Evolutionary conservation across 2,329 filamentous ascomycete species (phyloP).

Genomic region (Fusarium torreyae): DNA sequence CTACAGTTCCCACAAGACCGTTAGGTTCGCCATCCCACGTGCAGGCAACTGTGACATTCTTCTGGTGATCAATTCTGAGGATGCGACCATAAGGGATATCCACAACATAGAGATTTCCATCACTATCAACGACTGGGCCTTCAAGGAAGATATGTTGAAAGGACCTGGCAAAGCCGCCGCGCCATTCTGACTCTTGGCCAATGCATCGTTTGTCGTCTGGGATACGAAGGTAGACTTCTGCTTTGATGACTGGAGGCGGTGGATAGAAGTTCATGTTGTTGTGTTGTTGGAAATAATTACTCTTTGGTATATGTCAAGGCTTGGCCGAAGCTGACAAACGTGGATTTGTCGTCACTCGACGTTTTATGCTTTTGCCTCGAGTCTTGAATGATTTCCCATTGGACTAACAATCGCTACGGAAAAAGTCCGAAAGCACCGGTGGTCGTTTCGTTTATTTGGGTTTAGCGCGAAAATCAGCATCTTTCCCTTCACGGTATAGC

Average conservation of each 20-base stretch:
- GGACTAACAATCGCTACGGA: no score
- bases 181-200: constrained; percentile 56
- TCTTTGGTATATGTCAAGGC: no score
- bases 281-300: neutral
- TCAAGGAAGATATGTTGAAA: constrained; percentile 60
- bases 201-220: constrained; percentile 55
- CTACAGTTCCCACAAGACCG: constrained; percentile 53
- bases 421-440: no score
- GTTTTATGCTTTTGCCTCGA: no score
- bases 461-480: no score
- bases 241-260: constrained; percentile 52
- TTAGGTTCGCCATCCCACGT: constrained; percentile 61
- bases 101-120: constrained; percentile 56
- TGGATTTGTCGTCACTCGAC: no score
- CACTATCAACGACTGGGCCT: constrained; percentile 53
- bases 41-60: constrained; percentile 51
- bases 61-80: constrained; percentile 52
- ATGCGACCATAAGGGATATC: constrained; percentile 60
- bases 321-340: no score
- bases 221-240: constrained; percentile 55
- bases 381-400: no score
- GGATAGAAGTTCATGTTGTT: constrained; percentile 56
- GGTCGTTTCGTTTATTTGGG: no score
- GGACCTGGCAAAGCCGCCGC: constrained; percentile 53
- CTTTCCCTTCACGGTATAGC: no score